Evolutionary conservation across 2,329 filamentous ascomycete genomes (phyloP).

Genomic region (Trichoderma atroviride): DNA sequence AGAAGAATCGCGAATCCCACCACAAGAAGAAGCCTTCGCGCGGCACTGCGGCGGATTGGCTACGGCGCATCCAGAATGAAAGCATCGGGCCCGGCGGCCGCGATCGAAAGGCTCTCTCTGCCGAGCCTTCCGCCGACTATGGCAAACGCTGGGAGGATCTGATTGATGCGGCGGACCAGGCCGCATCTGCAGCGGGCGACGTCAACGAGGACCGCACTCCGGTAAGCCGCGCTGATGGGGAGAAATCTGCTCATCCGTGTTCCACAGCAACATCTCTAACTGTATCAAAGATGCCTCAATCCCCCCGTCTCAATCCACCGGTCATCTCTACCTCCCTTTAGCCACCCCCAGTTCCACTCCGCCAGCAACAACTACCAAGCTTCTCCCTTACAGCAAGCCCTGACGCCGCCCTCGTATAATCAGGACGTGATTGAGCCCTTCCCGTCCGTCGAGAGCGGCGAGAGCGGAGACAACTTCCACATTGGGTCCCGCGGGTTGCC

Average conservation of each 20-base stretch:
- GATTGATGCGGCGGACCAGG: constrained; percentile 76
- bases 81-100: constrained; percentile 67
- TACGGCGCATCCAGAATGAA: constrained; percentile 60
- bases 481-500: constrained; percentile 67
- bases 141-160: constrained; percentile 96
- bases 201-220: constrained; percentile 89
- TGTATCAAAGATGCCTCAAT: constrained; percentile 60
- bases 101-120: constrained; percentile 81
- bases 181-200: constrained; percentile 86
- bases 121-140: constrained; percentile 78
- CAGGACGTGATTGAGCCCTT: constrained; percentile 75
- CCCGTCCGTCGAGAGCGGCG: constrained; percentile 81
- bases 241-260: neutral
- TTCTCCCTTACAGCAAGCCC: constrained; percentile 84
- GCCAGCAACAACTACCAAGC: constrained; percentile 70
- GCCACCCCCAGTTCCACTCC: constrained; percentile 62
- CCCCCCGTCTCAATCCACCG: constrained; percentile 64
- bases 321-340: constrained; percentile 63
- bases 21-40: constrained; percentile 72
- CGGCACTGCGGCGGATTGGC: constrained; percentile 69
- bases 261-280: neutral
- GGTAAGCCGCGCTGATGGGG: constrained; percentile 56
- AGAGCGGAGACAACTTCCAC: constrained; percentile 72
- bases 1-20: constrained; percentile 72
- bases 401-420: constrained; percentile 78